Evolutionary conservation across 2,329 filamentous ascomycete species (phyloP).

Genomic region (Penicillium digitatum): DNA sequence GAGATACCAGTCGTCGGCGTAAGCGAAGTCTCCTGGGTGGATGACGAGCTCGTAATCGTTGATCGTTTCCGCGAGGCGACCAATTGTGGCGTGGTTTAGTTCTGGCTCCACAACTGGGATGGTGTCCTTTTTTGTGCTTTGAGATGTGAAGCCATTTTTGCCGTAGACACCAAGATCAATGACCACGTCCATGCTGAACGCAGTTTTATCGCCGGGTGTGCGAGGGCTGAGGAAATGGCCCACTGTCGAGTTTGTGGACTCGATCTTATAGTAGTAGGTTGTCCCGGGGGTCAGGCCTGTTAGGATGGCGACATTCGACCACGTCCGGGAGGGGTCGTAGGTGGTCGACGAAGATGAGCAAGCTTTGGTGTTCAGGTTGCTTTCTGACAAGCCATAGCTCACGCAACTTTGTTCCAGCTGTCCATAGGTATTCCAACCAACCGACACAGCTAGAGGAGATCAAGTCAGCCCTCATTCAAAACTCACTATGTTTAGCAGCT

Average conservation of each 20-base stretch:
- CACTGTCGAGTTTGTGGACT: slow-evolving; percentile 53
- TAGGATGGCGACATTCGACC: slow-evolving; percentile 49
- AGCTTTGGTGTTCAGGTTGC: slow-evolving; percentile 36
- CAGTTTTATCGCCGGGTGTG: slow-evolving; percentile 51
- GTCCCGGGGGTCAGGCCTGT: slow-evolving; percentile 49
- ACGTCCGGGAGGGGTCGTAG: slow-evolving; percentile 54
- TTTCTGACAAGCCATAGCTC: slow-evolving; percentile 47
- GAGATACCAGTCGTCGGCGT: slow-evolving; percentile 57
- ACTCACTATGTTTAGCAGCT: background rate
- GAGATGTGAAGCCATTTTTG: slow-evolving; percentile 50
- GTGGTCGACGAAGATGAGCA: slow-evolving; percentile 50
- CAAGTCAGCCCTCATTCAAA: background rate
- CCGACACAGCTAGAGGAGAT: slow-evolving; percentile 43
- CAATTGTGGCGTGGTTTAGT: slow-evolving; percentile 58
- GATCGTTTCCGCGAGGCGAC: slow-evolving; percentile 49
- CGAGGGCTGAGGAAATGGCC: slow-evolving; percentile 55
- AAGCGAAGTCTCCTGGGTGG: slow-evolving; percentile 49
- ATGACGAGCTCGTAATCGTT: slow-evolving; percentile 53
- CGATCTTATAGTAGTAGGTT: slow-evolving; percentile 59
- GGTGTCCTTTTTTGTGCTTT: slow-evolving; percentile 47
- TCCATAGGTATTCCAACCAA: slow-evolving; percentile 57
- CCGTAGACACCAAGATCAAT: slow-evolving; percentile 57
- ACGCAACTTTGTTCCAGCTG: slow-evolving; percentile 49
- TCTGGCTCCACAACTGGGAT: slow-evolving; percentile 51
- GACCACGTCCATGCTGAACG: slow-evolving; percentile 52